Evolutionary conservation across 352 stramenopile genomes (phyloP), one percentile per base, ranked within the genome.

Genomic region (Phytophthora pisi): DNA sequence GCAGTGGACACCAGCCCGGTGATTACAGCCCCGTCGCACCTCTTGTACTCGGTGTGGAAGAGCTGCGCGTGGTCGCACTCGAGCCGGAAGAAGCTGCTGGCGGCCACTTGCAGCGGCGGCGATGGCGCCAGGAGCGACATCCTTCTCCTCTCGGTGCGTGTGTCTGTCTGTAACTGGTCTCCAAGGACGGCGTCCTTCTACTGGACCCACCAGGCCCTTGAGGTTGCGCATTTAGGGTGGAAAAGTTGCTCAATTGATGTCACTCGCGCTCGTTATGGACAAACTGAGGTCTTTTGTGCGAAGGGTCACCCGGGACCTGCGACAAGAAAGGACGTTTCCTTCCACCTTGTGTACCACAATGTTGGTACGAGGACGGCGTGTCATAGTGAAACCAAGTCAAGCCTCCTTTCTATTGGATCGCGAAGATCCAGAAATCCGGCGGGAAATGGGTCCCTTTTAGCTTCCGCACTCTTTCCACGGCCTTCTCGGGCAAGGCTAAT

Each of bases 21-120:
- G 36, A 42, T 15, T 42, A 42, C 36, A n/a, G 13, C 11, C 30
- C 6, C 11, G 36, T 5, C 36, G 36, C 58, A 89, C 81, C 84
- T 71, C 71, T 90, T 92, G 71, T 92, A 92, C 55, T 90, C 81
- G 15, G 70, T 1, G 30, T 79, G 70, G 66, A 91, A 91, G 70
- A 91, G 82, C 61, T 86, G 68, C n/a, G 50, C 34, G 70, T 91
- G 82, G 61, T 82, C 72, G 71, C 82, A 91, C 51, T 89, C 81
- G 47, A 87, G 68, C 49, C 79, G 81, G 49, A 79, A 85, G 77
- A 89, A 89, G 18, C 64, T 56, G 43, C 71, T 70, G 26, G 64
- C 40, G 31, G 74, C 62, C n/a, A 88, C 72, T 8, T 61, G 65
- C 49, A 81, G 64, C 47, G 64, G 45, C 24, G 55, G 49, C 45